phyloP scores from a whole-genome alignment of 116 monocot genomes.

The Phalaenopsis hybrid region DNA sequence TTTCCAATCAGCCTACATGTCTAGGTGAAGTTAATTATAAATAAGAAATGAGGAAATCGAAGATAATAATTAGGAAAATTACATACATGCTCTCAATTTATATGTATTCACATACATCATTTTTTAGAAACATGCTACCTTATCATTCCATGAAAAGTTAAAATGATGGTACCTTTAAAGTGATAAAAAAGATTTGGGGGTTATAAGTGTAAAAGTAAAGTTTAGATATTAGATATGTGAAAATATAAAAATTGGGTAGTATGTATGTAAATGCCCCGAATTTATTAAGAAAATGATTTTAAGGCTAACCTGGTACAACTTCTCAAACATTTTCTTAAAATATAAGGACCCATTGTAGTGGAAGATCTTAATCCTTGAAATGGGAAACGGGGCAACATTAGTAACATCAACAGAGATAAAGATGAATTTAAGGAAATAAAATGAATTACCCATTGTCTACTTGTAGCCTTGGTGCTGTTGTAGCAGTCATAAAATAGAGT shows the following conservation, averaged over 20 bases:
- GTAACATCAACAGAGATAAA: neutral
- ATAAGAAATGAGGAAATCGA: neutral
- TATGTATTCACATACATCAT: no score
- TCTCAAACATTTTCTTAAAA: constrained; percentile 85
- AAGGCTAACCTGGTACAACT: constrained; percentile 69
- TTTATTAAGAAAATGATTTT: neutral
- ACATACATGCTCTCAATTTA: no score
- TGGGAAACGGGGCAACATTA: constrained; percentile 10
- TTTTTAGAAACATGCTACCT: no score
- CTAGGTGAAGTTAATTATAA: constrained; percentile 2
- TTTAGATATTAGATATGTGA: no score
- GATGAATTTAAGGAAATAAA: constrained; percentile 2
- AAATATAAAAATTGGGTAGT: no score
- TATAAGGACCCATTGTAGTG: constrained; percentile 68
- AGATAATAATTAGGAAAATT: neutral
- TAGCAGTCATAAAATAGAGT: constrained; percentile 92
- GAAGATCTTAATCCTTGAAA: constrained; percentile 86
- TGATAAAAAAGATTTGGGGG: no score
- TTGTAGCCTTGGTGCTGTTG: constrained; percentile 95
- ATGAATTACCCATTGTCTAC: constrained; percentile 74
- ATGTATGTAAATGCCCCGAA: no score
- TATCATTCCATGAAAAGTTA: no score
- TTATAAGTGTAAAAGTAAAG: no score
- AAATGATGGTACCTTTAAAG: no score
- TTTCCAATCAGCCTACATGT: constrained; percentile 84